Conservation (phyloP, 495 filamentous ascomycete species). For the Daldinia vernicosa region DNA sequence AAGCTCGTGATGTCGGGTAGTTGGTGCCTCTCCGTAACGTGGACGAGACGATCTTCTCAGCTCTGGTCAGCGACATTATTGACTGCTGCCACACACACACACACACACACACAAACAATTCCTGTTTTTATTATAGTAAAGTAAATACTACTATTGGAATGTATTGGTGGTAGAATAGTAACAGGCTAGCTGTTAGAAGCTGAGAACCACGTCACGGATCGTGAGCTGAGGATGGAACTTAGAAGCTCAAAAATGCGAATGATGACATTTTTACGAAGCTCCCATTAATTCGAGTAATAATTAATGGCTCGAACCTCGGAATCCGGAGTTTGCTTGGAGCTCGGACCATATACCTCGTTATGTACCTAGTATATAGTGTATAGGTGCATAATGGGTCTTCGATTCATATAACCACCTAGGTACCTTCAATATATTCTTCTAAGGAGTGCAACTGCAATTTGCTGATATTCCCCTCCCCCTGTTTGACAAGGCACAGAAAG, state of each 20-base stretch:
- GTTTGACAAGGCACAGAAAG: too few relatives aligned
- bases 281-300: background rate
- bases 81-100: background rate
- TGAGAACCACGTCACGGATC: background rate
- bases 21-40: constrained; percentile 40
- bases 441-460: too few relatives aligned
- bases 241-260: background rate
- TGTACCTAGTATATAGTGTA: background rate
- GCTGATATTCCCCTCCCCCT: too few relatives aligned
- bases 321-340: background rate
- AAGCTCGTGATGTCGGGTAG: constrained; percentile 19
- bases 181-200: background rate
- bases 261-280: background rate
- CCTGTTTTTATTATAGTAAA: too few relatives aligned
- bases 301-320: background rate
- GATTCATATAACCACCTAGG: too few relatives aligned
- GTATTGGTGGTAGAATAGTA: background rate
- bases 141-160: background rate
- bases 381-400: too few relatives aligned
- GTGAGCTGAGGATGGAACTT: background rate
- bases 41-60: constrained; percentile 46
- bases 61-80: constrained; percentile 49
- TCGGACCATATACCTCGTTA: background rate
- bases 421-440: too few relatives aligned
- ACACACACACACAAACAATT: too few relatives aligned